Evolutionary conservation across 176 grass and related monocot species (phyloP).

Genomic region (Eleusine indica): DNA sequence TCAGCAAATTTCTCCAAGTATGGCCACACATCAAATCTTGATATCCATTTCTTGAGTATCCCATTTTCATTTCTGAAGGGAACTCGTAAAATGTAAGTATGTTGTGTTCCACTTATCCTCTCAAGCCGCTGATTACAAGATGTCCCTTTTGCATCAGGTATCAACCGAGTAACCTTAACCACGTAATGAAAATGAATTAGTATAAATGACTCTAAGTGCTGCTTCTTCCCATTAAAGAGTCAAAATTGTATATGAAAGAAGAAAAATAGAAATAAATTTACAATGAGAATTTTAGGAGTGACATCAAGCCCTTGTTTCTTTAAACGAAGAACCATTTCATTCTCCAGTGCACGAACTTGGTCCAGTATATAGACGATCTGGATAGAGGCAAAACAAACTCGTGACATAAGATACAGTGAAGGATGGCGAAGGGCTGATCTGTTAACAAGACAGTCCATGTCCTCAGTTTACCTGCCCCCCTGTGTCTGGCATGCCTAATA

Average conservation of each 20-base stretch:
- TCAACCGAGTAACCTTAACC: slow-evolving; percentile 85
- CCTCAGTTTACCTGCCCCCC: slow-evolving; percentile 80
- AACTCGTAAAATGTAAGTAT: slow-evolving; percentile 80
- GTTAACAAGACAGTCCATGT: slow-evolving; percentile 6
- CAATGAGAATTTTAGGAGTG: slow-evolving; percentile 88
- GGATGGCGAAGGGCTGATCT: neutral
- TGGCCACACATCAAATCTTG: slow-evolving; percentile 96
- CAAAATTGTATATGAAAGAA: slow-evolving; percentile 15
- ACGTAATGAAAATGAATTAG: slow-evolving; percentile 34
- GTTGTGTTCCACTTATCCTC: slow-evolving; percentile 81
- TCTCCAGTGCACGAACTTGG: slow-evolving; percentile 91
- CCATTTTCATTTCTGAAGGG: slow-evolving; percentile 85
- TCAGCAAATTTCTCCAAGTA: slow-evolving; percentile 83
- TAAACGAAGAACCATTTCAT: slow-evolving; percentile 92
- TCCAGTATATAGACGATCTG: slow-evolving; percentile 98
- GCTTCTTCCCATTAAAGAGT: neutral
- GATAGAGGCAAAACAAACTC: slow-evolving; percentile 10
- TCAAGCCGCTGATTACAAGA: slow-evolving; percentile 88
- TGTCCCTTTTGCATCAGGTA: slow-evolving; percentile 94
- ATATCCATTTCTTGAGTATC: slow-evolving; percentile 89
- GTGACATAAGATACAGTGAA: slow-evolving; percentile 17
- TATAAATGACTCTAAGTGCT: slow-evolving; percentile 1
- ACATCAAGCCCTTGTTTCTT: slow-evolving; percentile 84
- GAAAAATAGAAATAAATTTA: slow-evolving; percentile 43
- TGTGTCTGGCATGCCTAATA: slow-evolving; percentile 94